A percentile compares a stretch with the other conserved stretches of the same genome.
These are phyloP conservation scores for Yamadazyma diospyri DNA, from an alignment of 1,139 yeast species.

Conservation along the genomic window DNA sequence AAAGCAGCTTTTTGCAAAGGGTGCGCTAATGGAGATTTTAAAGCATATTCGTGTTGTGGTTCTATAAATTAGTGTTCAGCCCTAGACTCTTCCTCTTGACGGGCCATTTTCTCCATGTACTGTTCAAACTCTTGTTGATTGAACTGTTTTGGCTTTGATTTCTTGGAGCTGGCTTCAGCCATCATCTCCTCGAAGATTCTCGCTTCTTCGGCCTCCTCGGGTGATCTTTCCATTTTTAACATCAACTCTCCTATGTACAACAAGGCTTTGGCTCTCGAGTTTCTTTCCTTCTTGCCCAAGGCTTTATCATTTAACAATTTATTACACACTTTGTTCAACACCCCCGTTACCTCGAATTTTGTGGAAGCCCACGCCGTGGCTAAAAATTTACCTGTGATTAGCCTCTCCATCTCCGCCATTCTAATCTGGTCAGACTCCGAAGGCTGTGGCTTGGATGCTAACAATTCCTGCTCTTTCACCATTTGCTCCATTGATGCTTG, in stretches of 20 bases:
- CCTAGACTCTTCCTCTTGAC: slow-evolving; percentile 16
- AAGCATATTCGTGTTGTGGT: too few relatives aligned
- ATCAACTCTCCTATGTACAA: slow-evolving; percentile 56
- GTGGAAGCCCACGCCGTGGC: slow-evolving; percentile 81
- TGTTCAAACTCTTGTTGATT: slow-evolving; percentile 20
- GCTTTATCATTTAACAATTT: slow-evolving; percentile 55
- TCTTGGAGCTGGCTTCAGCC: slow-evolving; percentile 60
- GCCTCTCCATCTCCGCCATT: slow-evolving; percentile 61
- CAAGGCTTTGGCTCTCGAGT: slow-evolving; percentile 59
- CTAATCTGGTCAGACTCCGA: slow-evolving; percentile 45
- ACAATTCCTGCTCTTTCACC: slow-evolving; percentile 49
- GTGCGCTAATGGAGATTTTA: too few relatives aligned
- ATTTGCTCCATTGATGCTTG: slow-evolving; percentile 37
- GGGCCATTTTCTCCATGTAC: slow-evolving; percentile 20
- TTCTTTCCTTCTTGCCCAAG: slow-evolving; percentile 47
- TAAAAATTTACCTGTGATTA: slow-evolving; percentile 68
- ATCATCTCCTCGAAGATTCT: slow-evolving; percentile 73
- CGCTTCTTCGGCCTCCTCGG: slow-evolving; percentile 73
- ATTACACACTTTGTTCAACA: slow-evolving; percentile 64
- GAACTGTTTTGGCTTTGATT: slow-evolving; percentile 22
- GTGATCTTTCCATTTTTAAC: slow-evolving; percentile 52
- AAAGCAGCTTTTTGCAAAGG: too few relatives aligned
- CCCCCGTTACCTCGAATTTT: slow-evolving; percentile 67
- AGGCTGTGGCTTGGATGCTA: slow-evolving; percentile 28
- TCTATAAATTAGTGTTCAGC: too few relatives aligned